Evolutionary conservation across 257 asterid genomes (phyloP).

Genomic region (Anisodus acutangulus): DNA sequence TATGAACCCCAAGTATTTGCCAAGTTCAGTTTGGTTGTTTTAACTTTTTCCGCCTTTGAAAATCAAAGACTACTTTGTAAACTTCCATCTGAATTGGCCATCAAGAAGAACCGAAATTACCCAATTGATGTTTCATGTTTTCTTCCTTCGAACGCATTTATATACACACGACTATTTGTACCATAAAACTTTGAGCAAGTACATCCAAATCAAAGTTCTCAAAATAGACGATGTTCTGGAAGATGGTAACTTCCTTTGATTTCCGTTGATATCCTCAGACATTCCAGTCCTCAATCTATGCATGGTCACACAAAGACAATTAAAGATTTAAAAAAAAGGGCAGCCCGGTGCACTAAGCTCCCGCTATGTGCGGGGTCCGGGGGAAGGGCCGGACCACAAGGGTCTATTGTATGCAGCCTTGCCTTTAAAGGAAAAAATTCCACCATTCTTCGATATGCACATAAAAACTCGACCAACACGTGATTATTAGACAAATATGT

Average conservation of each 20-base stretch:
- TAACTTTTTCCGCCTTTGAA: background rate
- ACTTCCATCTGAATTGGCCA: constrained; percentile 11
- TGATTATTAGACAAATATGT: background rate
- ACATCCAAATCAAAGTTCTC: background rate
- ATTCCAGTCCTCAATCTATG: background rate
- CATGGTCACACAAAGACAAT: background rate
- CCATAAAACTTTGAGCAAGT: constrained; percentile 1
- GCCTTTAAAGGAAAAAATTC: background rate
- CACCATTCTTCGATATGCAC: background rate
- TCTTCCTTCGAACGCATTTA: background rate
- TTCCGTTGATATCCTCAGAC: background rate
- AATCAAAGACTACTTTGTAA: background rate
- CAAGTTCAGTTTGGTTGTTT: background rate
- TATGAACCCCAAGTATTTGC: background rate
- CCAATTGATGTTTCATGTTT: background rate
- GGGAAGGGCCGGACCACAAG: too few relatives aligned
- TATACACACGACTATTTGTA: background rate
- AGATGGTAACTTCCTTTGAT: background rate
- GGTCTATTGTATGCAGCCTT: too few relatives aligned
- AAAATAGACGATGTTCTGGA: background rate
- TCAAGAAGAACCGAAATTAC: constrained; percentile 21
- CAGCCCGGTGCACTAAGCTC: too few relatives aligned
- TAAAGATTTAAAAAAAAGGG: background rate
- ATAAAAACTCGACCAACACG: background rate
- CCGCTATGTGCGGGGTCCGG: too few relatives aligned